These are phyloP conservation scores for Ceratobasidium sp. DNA, from an alignment of 1,284 basidiomycete genomes.

Conservation along the genomic window DNA sequence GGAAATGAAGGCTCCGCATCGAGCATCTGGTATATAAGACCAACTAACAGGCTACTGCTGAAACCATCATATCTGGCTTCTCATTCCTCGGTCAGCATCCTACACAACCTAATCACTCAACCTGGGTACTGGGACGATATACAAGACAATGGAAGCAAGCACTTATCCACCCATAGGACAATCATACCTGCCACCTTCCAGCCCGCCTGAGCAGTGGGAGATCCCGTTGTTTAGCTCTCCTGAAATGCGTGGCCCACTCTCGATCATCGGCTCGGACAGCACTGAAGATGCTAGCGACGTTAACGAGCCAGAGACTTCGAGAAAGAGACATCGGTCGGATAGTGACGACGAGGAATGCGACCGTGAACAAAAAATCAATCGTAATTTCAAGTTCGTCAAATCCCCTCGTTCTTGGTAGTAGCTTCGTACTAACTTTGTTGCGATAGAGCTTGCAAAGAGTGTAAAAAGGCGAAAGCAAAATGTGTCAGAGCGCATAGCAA, in stretches of 20 bases:
- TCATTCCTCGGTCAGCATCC: too few relatives aligned
- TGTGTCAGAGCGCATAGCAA: not conserved
- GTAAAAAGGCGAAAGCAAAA: slow-evolving; percentile 7
- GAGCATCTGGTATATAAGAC: not conserved
- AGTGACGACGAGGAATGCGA: slow-evolving; percentile 5
- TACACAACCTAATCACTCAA: too few relatives aligned
- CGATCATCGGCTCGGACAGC: not conserved
- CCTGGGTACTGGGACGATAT: not conserved
- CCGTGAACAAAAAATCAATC: not conserved
- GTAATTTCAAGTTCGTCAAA: not conserved
- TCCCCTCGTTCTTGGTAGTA: not conserved
- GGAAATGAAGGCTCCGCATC: not conserved
- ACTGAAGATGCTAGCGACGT: not conserved
- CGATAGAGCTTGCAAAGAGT: not conserved
- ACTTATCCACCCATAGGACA: not conserved
- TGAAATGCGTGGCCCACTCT: not conserved
- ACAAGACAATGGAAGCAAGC: not conserved
- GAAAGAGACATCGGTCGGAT: not conserved
- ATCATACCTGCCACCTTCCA: not conserved
- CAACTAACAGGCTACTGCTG: not conserved
- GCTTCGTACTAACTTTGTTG: not conserved
- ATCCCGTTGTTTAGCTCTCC: slow-evolving; percentile 4
- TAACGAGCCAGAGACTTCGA: not conserved
- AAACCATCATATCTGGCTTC: not conserved
- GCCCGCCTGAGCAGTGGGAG: not conserved